Conservation (phyloP, 192 early-diverging fungal genomes). For the Linnemannia hyalina region DNA sequence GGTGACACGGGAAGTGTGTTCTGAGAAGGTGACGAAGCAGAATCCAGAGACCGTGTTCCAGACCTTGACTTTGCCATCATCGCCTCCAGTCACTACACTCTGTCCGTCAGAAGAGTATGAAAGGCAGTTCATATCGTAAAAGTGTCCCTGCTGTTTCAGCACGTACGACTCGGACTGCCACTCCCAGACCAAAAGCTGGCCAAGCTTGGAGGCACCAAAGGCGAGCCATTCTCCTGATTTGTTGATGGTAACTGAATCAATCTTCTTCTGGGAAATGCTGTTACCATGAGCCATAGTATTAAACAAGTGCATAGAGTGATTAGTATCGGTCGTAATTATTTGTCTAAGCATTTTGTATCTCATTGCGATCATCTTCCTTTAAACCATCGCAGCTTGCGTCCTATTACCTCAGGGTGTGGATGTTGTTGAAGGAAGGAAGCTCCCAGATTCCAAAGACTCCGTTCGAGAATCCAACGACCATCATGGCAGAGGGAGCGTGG, state of each 20-base stretch:
- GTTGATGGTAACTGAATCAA: constrained; percentile 91
- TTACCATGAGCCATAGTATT: no score
- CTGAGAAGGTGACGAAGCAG: constrained; percentile 98
- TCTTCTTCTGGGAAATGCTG: constrained; percentile 94
- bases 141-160: constrained; percentile 99
- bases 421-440: constrained; percentile 91
- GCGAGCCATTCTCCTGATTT: constrained; percentile 97
- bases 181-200: constrained; percentile 99
- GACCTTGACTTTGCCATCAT: constrained; percentile 97
- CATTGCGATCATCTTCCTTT: no score
- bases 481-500: constrained; percentile 74
- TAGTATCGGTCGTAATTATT: not conserved
- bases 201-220: constrained; percentile 91
- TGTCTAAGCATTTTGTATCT: not conserved
- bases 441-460: constrained; percentile 99
- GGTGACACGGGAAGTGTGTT: constrained; percentile 87
- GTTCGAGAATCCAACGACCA: constrained; percentile 92
- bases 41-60: constrained; percentile 98
- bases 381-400: not conserved
- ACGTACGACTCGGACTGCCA: constrained; percentile 99
- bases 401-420: constrained; percentile 92
- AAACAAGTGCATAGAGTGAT: not conserved
- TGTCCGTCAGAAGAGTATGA: constrained; percentile 95
- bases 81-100: constrained; percentile 94
- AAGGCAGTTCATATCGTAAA: constrained; percentile 91